These are phyloP conservation scores for Candida krabiensis DNA, from an alignment of 805 yeast genomes.

Conservation along the genomic window DNA sequence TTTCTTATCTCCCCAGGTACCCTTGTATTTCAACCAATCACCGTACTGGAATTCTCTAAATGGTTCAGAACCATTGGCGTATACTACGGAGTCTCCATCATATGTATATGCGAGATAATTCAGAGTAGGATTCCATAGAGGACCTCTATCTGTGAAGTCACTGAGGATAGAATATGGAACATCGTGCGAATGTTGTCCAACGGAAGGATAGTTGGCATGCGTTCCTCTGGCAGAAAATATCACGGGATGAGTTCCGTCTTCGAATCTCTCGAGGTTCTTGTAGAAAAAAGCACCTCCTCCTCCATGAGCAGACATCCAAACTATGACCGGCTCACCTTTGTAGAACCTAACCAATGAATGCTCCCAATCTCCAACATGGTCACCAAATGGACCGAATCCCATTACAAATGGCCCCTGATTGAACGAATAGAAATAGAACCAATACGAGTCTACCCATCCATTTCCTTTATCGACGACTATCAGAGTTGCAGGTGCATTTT, in stretches of 20 bases:
- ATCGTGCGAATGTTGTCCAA: constrained; percentile 95
- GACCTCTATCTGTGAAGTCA: constrained; percentile 94
- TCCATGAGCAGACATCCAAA: constrained; percentile 98
- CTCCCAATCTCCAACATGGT: constrained; percentile 98
- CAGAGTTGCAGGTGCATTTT: constrained; percentile 75
- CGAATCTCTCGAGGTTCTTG: constrained; percentile 68
- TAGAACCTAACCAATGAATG: constrained; percentile 85
- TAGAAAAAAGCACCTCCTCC: constrained; percentile 91
- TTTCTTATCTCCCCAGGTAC: constrained; percentile 90
- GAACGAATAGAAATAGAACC: constrained; percentile 95
- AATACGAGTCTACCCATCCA: constrained; percentile 92
- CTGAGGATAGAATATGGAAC: constrained; percentile 86
- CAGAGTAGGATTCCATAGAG: constrained; percentile 89
- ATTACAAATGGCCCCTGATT: constrained; percentile 94
- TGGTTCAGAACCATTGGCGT: constrained; percentile 45
- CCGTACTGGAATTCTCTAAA: constrained; percentile 58
- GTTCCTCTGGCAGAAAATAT: constrained; percentile 93
- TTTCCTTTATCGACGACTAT: constrained; percentile 90
- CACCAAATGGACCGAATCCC: constrained; percentile 97
- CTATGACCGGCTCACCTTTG: constrained; percentile 73
- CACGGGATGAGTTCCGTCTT: constrained; percentile 56
- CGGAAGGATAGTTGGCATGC: constrained; percentile 95
- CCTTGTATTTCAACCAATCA: constrained; percentile 77
- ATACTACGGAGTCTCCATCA: constrained; percentile 55
- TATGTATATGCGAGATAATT: constrained; percentile 81